Percentiles rank a stretch among this genome's conserved stretches.
Evolutionary conservation across 257 asterid genomes (phyloP).

Genomic region (Solanum paucissectum): DNA sequence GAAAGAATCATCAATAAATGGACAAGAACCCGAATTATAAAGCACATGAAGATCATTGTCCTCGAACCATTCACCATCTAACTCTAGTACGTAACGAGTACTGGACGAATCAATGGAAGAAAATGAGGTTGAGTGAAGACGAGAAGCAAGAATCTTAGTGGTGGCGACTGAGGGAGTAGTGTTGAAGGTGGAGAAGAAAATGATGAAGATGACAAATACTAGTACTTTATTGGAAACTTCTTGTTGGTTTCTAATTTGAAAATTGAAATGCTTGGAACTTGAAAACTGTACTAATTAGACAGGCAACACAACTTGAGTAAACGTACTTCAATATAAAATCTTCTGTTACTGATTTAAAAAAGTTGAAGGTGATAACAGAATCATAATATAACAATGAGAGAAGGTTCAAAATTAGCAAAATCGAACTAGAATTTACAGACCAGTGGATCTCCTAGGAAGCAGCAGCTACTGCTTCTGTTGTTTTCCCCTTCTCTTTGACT

Average conservation of each 20-base stretch:
- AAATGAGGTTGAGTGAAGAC: no score
- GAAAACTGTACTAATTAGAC: no score
- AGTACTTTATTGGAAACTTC: no score
- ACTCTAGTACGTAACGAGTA: not conserved
- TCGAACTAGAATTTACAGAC: constrained; percentile 4
- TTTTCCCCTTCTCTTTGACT: constrained; percentile 40
- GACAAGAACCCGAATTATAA: not conserved
- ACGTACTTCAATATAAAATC: not conserved
- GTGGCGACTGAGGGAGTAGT: no score
- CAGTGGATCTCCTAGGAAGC: constrained; percentile 25
- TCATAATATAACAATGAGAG: not conserved
- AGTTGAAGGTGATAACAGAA: not conserved
- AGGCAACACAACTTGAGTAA: not conserved
- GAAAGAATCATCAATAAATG: not conserved
- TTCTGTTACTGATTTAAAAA: not conserved
- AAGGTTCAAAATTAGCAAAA: not conserved
- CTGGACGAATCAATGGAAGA: not conserved
- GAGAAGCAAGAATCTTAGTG: no score
- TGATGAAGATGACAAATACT: no score
- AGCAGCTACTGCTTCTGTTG: constrained; percentile 41
- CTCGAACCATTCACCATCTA: not conserved
- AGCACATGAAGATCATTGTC: not conserved
- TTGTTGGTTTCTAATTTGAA: no score
- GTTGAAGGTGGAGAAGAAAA: no score
- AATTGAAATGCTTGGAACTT: no score